phyloP scores from a whole-genome alignment of 2,329 filamentous ascomycete species.

The Sporothrix variecibatus region DNA sequence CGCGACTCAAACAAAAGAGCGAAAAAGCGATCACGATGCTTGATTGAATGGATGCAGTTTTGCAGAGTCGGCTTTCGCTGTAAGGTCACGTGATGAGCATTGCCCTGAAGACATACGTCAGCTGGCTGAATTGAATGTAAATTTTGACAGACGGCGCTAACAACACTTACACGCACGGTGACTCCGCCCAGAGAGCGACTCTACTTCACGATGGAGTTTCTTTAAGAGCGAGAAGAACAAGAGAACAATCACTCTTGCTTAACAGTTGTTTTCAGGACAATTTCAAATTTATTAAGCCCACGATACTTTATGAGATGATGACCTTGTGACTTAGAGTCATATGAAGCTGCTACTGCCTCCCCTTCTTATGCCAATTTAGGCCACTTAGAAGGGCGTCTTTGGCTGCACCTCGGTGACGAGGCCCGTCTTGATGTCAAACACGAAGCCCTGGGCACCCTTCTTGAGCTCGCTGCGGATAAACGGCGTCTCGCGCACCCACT shows the following conservation, averaged over 20 bases:
- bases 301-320: too few relatives aligned
- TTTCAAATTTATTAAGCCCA: background rate
- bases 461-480: slow-evolving; percentile 1
- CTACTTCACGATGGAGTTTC: background rate
- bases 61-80: background rate
- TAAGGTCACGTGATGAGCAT: background rate
- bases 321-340: too few relatives aligned
- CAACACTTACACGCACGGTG: background rate
- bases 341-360: background rate
- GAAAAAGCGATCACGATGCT: background rate
- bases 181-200: background rate
- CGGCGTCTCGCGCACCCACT: slow-evolving; percentile 1
- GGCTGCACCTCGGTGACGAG: slow-evolving; percentile 11
- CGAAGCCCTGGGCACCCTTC: background rate
- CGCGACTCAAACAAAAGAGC: background rate
- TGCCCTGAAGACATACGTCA: background rate
- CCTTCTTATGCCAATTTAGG: too few relatives aligned
- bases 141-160: background rate
- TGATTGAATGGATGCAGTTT: background rate
- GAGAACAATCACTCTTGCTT: background rate
- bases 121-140: background rate
- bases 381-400: background rate
- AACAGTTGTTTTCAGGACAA: background rate
- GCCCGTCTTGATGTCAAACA: slow-evolving; percentile 18
- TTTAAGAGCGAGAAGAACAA: background rate